Conservation (phyloP, 2,329 filamentous ascomycete species). For the Penicillium sp. region DNA sequence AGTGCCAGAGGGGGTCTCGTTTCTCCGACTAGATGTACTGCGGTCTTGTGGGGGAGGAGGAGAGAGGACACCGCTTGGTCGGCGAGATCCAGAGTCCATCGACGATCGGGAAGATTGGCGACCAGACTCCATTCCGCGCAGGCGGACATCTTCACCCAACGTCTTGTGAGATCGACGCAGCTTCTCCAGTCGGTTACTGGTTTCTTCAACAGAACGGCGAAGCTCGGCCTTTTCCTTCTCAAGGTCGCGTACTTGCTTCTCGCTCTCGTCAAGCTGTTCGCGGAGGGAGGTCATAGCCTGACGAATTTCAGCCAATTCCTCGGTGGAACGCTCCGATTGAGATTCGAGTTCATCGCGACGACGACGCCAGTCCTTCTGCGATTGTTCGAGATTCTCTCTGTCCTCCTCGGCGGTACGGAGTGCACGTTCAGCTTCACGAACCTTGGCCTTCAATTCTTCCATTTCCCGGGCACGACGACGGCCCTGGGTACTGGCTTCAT, state of each 20-base stretch:
- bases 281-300: slow-evolving; percentile 78
- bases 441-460: slow-evolving; percentile 80
- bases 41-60: slow-evolving; percentile 54
- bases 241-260: slow-evolving; percentile 80
- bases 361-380: slow-evolving; percentile 75
- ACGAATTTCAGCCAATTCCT: slow-evolving; percentile 77
- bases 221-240: slow-evolving; percentile 83
- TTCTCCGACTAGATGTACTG: slow-evolving; percentile 41
- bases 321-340: slow-evolving; percentile 68
- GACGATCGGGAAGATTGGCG: slow-evolving; percentile 64
- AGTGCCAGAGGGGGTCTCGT: slow-evolving; percentile 45
- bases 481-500: slow-evolving; percentile 80
- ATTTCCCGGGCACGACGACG: slow-evolving; percentile 79
- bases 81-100: slow-evolving; percentile 58
- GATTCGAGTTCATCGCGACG: slow-evolving; percentile 78
- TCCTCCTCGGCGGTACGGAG: slow-evolving; percentile 74
- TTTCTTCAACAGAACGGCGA: slow-evolving; percentile 77
- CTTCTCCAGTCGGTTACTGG: slow-evolving; percentile 77
- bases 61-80: slow-evolving; percentile 51
- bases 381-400: slow-evolving; percentile 75
- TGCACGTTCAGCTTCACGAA: slow-evolving; percentile 81
- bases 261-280: slow-evolving; percentile 82
- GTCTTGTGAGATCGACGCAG: slow-evolving; percentile 70
- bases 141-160: slow-evolving; percentile 64
- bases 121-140: slow-evolving; percentile 50